Evolutionary conservation across 2,329 filamentous ascomycete species (phyloP).

Genomic region (Gremmenia infestans): DNA sequence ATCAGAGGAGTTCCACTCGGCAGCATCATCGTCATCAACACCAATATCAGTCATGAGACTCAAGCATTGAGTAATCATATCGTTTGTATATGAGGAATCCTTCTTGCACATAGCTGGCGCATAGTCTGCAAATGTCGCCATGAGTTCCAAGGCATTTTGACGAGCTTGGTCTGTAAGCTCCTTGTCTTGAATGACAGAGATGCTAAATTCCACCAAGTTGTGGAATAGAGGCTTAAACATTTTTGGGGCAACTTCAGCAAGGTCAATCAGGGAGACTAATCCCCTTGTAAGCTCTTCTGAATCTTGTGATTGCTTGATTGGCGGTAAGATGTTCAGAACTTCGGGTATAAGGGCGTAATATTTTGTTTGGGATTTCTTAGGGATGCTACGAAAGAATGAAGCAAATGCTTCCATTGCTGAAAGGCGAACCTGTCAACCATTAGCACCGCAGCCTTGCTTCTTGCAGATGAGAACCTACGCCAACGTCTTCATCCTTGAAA

Average conservation of each 20-base stretch:
- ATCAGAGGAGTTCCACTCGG: constrained; percentile 89
- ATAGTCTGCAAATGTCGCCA: constrained; percentile 97
- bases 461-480: constrained; percentile 46
- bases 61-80: constrained; percentile 98
- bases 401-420: constrained; percentile 96
- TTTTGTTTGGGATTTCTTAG: constrained; percentile 81
- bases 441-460: not conserved
- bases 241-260: constrained; percentile 89
- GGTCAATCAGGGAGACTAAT: constrained; percentile 84
- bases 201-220: constrained; percentile 85
- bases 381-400: constrained; percentile 87
- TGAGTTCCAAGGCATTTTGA: constrained; percentile 92
- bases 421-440: constrained; percentile 64
- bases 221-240: constrained; percentile 98
- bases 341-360: constrained; percentile 85
- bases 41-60: constrained; percentile 98
- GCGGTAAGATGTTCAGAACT: constrained; percentile 88
- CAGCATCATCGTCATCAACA: constrained; percentile 86
- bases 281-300: constrained; percentile 89
- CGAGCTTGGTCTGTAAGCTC: constrained; percentile 84
- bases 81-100: constrained; percentile 81
- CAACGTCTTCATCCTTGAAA: constrained; percentile 81
- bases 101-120: constrained; percentile 93
- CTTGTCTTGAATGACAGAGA: constrained; percentile 93
- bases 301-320: constrained; percentile 86